A percentile compares a stretch with the other conserved stretches of the same genome.
Conservation (phyloP, 1,284 basidiomycete species). For the Malassezia restricta region DNA sequence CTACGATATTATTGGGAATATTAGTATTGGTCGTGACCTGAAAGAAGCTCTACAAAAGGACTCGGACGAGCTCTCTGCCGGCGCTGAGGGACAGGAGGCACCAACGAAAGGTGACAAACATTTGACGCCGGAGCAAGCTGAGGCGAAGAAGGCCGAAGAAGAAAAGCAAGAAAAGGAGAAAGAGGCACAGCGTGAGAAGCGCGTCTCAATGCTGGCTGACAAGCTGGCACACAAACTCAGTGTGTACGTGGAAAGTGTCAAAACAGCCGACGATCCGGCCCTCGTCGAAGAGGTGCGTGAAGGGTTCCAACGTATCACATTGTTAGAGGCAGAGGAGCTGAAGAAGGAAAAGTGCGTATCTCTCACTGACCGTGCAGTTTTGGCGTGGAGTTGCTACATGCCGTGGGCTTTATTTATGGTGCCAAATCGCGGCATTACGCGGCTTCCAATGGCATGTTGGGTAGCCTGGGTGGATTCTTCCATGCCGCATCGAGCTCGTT, state of each 20-base stretch:
- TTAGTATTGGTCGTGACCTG: constrained; percentile 84
- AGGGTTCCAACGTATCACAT: constrained; percentile 36
- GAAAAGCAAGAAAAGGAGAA: constrained; percentile 58
- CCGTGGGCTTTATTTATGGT: constrained; percentile 79
- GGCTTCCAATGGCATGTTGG: constrained; percentile 31
- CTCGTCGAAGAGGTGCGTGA: constrained; percentile 51
- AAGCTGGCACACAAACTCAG: constrained; percentile 75
- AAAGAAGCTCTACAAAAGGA: constrained; percentile 92
- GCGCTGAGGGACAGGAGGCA: constrained; percentile 17
- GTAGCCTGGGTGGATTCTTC: constrained; percentile 28
- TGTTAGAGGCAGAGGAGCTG: constrained; percentile 44
- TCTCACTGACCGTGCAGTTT: constrained; percentile 53
- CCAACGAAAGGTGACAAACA: constrained; percentile 33
- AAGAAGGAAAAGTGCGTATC: constrained; percentile 55
- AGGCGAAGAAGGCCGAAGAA: constrained; percentile 62
- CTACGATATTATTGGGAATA: constrained; percentile 66
- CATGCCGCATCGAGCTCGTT: constrained; percentile 30
- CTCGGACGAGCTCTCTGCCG: constrained; percentile 53
- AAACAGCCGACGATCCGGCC: constrained; percentile 56
- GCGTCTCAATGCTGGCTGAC: constrained; percentile 69
- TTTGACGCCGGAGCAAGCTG: constrained; percentile 69
- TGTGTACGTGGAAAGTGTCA: constrained; percentile 82
- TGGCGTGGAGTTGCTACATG: constrained; percentile 77
- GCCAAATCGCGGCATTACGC: constrained; percentile 42
- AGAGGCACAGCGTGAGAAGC: constrained; percentile 63